A percentile compares a stretch with the other conserved stretches of the same genome.
Evolutionary conservation across 2,329 filamentous ascomycete species (phyloP).

Genomic region (Cytospora mali): DNA sequence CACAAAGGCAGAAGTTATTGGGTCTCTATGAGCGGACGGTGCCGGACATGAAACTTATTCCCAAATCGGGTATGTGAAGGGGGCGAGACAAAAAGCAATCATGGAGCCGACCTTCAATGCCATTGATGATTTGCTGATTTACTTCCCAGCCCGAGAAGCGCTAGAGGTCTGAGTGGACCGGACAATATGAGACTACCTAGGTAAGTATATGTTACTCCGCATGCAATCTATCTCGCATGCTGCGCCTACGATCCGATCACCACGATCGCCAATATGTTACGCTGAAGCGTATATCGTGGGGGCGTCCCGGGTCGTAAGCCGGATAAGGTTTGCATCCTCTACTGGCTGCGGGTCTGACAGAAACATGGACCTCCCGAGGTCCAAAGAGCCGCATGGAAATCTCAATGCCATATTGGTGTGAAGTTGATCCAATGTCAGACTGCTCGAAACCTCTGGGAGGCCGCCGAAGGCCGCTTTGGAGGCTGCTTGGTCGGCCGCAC

Average conservation of each 20-base stretch:
- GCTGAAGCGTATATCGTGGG: not conserved
- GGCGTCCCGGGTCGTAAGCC: not conserved
- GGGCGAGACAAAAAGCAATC: not conserved
- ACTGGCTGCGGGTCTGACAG: not conserved
- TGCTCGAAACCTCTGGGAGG: not conserved
- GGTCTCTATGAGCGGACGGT: not conserved
- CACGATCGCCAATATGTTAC: not conserved
- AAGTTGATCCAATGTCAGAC: not conserved
- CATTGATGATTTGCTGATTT: not conserved
- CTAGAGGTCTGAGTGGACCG: not conserved
- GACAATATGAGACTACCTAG: not conserved
- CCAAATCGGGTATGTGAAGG: not conserved
- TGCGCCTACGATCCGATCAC: not conserved
- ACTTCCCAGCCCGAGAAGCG: not conserved
- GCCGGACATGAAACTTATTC: not conserved
- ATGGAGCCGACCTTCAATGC: not conserved
- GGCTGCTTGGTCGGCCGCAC: not conserved
- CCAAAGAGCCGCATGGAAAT: not conserved
- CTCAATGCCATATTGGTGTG: not conserved
- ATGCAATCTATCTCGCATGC: slow-evolving; percentile 1
- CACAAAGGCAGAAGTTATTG: not conserved
- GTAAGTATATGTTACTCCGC: not conserved
- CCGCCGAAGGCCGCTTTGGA: not conserved
- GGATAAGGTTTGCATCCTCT: not conserved
- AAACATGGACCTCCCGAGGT: not conserved